A percentile compares a stretch with the other conserved stretches of the same genome.
These are phyloP conservation scores for Camellia japonica DNA, from an alignment of 148 eudicot genomes.

Conservation along the genomic window DNA sequence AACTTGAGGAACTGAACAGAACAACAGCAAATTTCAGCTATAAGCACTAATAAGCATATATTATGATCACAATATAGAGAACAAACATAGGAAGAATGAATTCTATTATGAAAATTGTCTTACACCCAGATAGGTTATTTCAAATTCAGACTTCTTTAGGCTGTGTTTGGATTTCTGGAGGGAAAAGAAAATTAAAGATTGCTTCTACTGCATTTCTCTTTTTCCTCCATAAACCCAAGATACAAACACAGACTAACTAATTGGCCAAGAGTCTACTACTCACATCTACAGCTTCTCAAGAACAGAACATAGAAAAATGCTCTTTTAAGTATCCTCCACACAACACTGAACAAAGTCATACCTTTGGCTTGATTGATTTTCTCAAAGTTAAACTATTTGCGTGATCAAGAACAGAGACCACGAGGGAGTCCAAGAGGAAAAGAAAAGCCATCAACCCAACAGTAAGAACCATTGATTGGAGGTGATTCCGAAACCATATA, in stretches of 20 bases:
- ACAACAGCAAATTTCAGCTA: background rate
- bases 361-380: constrained; percentile 22
- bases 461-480: constrained; percentile 46
- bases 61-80: background rate
- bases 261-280: background rate
- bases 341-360: constrained; percentile 9
- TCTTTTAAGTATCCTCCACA: background rate
- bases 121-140: background rate
- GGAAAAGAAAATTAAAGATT: no score
- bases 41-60: background rate
- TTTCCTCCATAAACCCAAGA: no score
- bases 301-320: background rate
- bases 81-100: background rate
- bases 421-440: constrained; percentile 67
- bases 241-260: no score
- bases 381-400: constrained; percentile 21
- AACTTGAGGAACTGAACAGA: background rate
- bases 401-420: constrained; percentile 48
- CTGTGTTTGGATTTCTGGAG: no score
- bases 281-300: background rate
- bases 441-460: constrained; percentile 46
- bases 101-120: background rate
- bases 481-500: constrained; percentile 47
- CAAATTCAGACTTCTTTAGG: background rate
- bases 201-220: no score